phyloP scores from a whole-genome alignment of 768 basidiomycete species.

The Exsudoporus frostii region DNA sequence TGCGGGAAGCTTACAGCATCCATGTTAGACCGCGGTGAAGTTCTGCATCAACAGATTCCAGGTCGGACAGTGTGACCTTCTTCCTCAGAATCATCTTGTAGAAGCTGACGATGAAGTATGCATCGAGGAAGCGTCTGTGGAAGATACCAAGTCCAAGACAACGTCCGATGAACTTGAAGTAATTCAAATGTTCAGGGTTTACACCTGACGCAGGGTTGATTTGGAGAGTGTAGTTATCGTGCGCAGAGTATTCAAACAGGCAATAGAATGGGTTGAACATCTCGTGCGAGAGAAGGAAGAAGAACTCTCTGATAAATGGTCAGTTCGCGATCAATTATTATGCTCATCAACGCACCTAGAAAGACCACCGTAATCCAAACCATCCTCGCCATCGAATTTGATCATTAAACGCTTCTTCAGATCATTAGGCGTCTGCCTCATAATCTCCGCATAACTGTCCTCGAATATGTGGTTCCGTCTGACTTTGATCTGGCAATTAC shows the following conservation, averaged over 20 bases:
- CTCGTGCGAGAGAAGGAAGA: constrained; percentile 98
- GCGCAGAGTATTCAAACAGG: constrained; percentile 98
- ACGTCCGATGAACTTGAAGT: constrained; percentile 99
- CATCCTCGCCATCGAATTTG: constrained; percentile 99
- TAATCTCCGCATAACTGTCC: constrained; percentile 99
- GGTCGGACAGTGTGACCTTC: constrained; percentile 89
- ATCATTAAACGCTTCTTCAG: constrained; percentile 99
- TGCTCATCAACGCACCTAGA: constrained; percentile 62
- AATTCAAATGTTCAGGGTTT: constrained; percentile 98
- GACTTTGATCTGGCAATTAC: constrained; percentile 99
- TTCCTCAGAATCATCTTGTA: constrained; percentile 99
- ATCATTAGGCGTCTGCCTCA: constrained; percentile 98
- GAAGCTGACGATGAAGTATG: constrained; percentile 99
- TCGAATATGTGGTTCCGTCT: constrained; percentile 98
- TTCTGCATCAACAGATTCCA: constrained; percentile 97
- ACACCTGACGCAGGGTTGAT: constrained; percentile 98
- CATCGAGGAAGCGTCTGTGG: constrained; percentile 98
- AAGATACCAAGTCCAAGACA: constrained; percentile 96
- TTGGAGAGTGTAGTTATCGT: constrained; percentile 99
- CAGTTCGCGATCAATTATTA: not conserved
- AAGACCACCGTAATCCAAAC: constrained; percentile 96
- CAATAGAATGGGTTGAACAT: constrained; percentile 99
- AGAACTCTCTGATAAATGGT: constrained; percentile 78
- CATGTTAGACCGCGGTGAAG: constrained; percentile 92
- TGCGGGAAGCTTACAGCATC: constrained; percentile 78